These are phyloP conservation scores for Cephalotrichum gorgonifer DNA, from an alignment of 2,329 filamentous ascomycete genomes.

Conservation along the genomic window DNA sequence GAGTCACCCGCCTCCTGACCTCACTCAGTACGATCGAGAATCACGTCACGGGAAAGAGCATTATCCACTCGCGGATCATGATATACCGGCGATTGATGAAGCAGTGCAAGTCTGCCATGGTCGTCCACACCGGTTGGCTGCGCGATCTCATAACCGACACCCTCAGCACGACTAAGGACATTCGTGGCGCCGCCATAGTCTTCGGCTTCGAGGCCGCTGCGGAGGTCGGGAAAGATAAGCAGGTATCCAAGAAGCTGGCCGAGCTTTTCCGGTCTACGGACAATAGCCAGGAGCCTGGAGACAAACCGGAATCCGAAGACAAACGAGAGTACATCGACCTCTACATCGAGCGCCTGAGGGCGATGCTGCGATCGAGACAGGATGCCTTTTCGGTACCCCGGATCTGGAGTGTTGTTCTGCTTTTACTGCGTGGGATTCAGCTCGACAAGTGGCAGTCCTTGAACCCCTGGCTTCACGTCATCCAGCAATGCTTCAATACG, in stretches of 20 bases:
- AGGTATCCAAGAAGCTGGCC: slow-evolving; percentile 55
- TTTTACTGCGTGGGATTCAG: slow-evolving; percentile 57
- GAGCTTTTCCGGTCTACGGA: slow-evolving; percentile 46
- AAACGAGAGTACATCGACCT: slow-evolving; percentile 49
- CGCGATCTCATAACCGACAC: slow-evolving; percentile 73
- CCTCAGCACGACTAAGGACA: slow-evolving; percentile 68
- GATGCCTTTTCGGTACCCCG: slow-evolving; percentile 56
- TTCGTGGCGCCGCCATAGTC: slow-evolving; percentile 62
- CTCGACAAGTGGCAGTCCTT: slow-evolving; percentile 64
- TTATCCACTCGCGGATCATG: slow-evolving; percentile 63
- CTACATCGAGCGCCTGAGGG: slow-evolving; percentile 54
- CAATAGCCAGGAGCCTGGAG: slow-evolving; percentile 34
- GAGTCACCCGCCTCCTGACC: slow-evolving; percentile 60
- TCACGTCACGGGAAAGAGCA: slow-evolving; percentile 68
- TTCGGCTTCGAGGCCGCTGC: slow-evolving; percentile 64
- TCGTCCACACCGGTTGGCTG: slow-evolving; percentile 66
- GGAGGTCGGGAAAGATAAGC: slow-evolving; percentile 56
- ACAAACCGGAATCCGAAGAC: not conserved
- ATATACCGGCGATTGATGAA: slow-evolving; percentile 70
- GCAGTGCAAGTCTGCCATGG: slow-evolving; percentile 62
- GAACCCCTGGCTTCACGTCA: slow-evolving; percentile 63
- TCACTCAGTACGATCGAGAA: slow-evolving; percentile 64
- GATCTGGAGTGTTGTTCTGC: slow-evolving; percentile 76
- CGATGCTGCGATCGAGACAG: slow-evolving; percentile 5
- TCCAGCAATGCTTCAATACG: slow-evolving; percentile 77